A percentile compares a stretch with the other conserved stretches of the same genome.
These are phyloP conservation scores for Lepraria neglecta DNA, from an alignment of 495 filamentous ascomycete species.

Conservation along the genomic window DNA sequence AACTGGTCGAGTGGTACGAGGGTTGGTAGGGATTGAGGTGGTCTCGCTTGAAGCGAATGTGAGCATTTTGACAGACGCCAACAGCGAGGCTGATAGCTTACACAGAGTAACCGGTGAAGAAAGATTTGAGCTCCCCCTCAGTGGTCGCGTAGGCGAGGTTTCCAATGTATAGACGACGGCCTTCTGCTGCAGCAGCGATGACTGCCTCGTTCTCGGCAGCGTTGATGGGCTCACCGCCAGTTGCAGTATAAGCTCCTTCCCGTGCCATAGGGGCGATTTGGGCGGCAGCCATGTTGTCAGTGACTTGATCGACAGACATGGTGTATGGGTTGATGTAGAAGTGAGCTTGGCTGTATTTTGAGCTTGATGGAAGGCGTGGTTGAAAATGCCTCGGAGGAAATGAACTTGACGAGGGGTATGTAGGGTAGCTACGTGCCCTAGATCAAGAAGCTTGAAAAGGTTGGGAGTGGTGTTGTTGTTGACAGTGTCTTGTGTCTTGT, in stretches of 20 bases:
- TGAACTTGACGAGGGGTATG: slow-evolving; percentile 43
- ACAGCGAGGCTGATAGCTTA: slow-evolving; percentile 36
- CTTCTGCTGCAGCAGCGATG: slow-evolving; percentile 93
- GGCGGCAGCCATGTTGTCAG: slow-evolving; percentile 45
- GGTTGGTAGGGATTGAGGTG: slow-evolving; percentile 97
- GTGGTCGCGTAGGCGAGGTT: slow-evolving; percentile 99
- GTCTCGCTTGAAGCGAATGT: slow-evolving; percentile 64
- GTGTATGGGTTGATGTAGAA: slow-evolving; percentile 40
- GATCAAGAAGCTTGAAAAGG: slow-evolving; percentile 41
- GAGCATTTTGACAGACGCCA: slow-evolving; percentile 20
- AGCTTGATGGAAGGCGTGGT: slow-evolving; percentile 32
- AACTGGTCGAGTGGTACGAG: slow-evolving; percentile 94
- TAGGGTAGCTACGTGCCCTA: slow-evolving; percentile 91
- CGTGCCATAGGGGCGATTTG: slow-evolving; percentile 48
- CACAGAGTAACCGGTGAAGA: slow-evolving; percentile 98
- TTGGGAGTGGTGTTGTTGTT: slow-evolving; percentile 25
- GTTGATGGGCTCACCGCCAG: slow-evolving; percentile 60
- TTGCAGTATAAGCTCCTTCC: slow-evolving; percentile 64
- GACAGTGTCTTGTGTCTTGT: slow-evolving; percentile 21
- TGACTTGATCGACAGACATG: slow-evolving; percentile 54
- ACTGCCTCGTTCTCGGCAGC: slow-evolving; percentile 76
- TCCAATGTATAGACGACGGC: slow-evolving; percentile 97
- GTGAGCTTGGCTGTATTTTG: slow-evolving; percentile 39
- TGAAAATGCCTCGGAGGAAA: slow-evolving; percentile 47
- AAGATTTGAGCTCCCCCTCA: slow-evolving; percentile 98